phyloP scores from a whole-genome alignment of 2,329 filamentous ascomycete species.

The Emergomyces orientalis region DNA sequence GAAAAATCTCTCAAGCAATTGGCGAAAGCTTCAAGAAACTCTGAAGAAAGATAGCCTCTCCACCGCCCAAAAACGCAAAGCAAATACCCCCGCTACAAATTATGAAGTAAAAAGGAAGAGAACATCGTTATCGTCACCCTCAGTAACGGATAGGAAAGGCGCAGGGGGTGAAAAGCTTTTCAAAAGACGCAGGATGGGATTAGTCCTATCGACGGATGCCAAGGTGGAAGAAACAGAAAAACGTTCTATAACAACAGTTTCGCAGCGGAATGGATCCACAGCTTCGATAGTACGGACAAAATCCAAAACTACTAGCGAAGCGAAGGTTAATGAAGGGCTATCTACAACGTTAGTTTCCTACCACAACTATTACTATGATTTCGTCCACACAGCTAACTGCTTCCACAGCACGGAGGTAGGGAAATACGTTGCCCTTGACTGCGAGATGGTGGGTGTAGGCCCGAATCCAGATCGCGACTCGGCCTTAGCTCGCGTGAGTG shows the following conservation, averaged over 20 bases:
- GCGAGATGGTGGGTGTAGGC: conserved; percentile 91
- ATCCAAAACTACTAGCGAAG: conserved; percentile 18
- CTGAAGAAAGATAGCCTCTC: conserved; percentile 27
- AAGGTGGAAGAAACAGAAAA: conserved; percentile 2
- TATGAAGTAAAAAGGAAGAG: conserved; percentile 15
- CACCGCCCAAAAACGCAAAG: conserved; percentile 26
- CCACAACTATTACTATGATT: background rate
- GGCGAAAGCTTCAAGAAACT: conserved; percentile 43
- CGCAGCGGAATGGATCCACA: conserved; percentile 17
- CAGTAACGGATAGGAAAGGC: conserved; percentile 1
- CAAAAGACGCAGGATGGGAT: conserved; percentile 4
- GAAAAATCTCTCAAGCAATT: conserved; percentile 40
- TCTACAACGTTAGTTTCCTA: conserved; percentile 34
- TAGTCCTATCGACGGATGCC: background rate
- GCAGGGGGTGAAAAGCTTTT: background rate
- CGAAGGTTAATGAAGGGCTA: conserved; percentile 55
- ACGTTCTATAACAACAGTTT: background rate
- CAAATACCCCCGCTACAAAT: conserved; percentile 7
- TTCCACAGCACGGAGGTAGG: conserved; percentile 56
- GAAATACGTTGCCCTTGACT: conserved; percentile 89
- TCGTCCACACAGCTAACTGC: conserved; percentile 10
- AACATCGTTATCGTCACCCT: conserved; percentile 7
- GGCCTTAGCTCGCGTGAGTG: conserved; percentile 72
- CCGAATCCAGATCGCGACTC: conserved; percentile 55
- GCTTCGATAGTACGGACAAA: conserved; percentile 10